A percentile compares a stretch with the other conserved stretches of the same genome.
Evolutionary conservation across 805 yeast species (phyloP).

Genomic region (Candida andamanensis): DNA sequence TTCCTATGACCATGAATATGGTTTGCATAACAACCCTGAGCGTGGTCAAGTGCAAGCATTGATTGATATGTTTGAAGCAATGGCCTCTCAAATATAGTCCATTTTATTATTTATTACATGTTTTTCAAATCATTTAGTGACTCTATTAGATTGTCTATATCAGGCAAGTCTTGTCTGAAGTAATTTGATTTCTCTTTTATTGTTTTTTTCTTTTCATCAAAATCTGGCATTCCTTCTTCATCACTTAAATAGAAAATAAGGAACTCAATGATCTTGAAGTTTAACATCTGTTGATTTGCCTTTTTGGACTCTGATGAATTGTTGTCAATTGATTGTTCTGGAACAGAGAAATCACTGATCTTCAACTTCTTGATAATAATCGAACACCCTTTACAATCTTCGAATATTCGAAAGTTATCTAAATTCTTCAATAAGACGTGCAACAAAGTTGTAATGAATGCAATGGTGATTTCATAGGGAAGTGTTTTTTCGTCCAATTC

Average conservation of each 20-base stretch:
- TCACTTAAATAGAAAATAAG: constrained; percentile 64
- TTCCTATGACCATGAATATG: too few relatives aligned
- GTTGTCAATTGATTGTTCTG: constrained; percentile 5
- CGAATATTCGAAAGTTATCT: constrained; percentile 55
- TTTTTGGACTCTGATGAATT: constrained; percentile 1
- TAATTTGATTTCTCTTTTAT: constrained; percentile 29
- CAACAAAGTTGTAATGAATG: constrained; percentile 50
- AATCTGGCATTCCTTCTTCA: constrained; percentile 26
- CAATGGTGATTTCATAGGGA: constrained; percentile 15
- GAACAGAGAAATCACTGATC: constrained; percentile 16
- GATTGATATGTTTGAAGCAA: background rate
- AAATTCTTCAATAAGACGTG: constrained; percentile 55
- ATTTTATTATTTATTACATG: background rate
- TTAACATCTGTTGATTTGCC: constrained; percentile 42
- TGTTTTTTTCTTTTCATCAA: constrained; percentile 7
- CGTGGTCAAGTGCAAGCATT: background rate
- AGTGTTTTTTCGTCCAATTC: constrained; percentile 11
- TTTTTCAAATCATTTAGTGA: constrained; percentile 29
- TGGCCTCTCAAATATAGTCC: too few relatives aligned
- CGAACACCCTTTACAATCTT: constrained; percentile 50
- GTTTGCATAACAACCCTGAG: too few relatives aligned
- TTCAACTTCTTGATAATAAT: constrained; percentile 39
- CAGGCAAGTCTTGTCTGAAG: constrained; percentile 35
- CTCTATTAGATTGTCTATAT: constrained; percentile 33
- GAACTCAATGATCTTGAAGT: constrained; percentile 63